Base-by-base conservation (phyloP, 805 yeast genomes). In the Lipomyces oligophaga region DNA sequence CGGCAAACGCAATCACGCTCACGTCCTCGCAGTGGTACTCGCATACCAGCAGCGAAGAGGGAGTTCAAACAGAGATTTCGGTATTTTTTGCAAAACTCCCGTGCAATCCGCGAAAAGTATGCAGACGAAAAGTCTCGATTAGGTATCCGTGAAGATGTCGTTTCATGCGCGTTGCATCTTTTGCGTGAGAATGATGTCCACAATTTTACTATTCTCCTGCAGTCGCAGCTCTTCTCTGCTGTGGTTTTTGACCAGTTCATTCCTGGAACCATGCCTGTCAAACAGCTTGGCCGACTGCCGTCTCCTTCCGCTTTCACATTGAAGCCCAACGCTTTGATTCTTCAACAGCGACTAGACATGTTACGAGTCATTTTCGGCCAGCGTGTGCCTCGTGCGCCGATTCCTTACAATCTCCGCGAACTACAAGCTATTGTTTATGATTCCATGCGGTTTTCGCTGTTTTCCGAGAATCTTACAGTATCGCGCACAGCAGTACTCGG, bases 201-300 rank as follows among this genome's bases (percentile, higher is more conserved):
- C n/a, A 51, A 51, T 33, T 37, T 33, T 41, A 27, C 20, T 30
- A 30, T 51, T 25, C 42, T 51, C 28, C 40, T 47, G 11, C 32
- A 31, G 26, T 51, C 55, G 4, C 55, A 51, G 38, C 47, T 51
- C n/a, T 51, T 51, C 35, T 51, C 55, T 8, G 53, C 49, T 11
- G 27, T 49, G 7, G 27, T 51, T 20, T 51, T 51, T 33, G 55
- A 51, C 41, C 55, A 51, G 26, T 36, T 49, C 16, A 40, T 51
- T 8, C 55, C 55, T 5, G 53, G 49, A 19, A 48, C 49, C 16
- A 21, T 47, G 4, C 55, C 55, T 6, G 30, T 32, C 19, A 41
- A 44, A 4, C 41, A 44, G 4, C 21, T 51, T 27, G 54, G 36
- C 30, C 43, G 49, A 11, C 42, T 49, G 11, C 54, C 54, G 4